Percentiles rank a stretch among this genome's conserved stretches.
Evolutionary conservation across 2,329 filamentous ascomycete species (phyloP).

Genomic region (Aureobasidium zeae): DNA sequence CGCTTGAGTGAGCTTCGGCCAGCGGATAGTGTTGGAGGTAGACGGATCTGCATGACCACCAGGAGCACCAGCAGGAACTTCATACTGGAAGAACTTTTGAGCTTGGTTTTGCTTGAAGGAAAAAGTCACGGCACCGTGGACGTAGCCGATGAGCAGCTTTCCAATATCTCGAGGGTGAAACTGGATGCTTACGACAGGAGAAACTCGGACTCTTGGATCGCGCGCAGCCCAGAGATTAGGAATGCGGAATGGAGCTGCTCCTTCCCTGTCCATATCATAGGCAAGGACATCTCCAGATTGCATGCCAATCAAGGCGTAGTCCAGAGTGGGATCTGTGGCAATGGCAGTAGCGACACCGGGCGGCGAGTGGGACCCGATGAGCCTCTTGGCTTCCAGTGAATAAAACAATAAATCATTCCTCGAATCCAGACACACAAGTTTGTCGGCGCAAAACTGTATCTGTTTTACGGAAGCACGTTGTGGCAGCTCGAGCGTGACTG

Average conservation of each 20-base stretch:
- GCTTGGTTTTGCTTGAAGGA: slow-evolving; percentile 87
- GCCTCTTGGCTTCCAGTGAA: slow-evolving; percentile 61
- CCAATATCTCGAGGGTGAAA: slow-evolving; percentile 90
- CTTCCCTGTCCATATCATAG: slow-evolving; percentile 84
- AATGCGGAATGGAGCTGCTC: slow-evolving; percentile 66
- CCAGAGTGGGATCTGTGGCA: slow-evolving; percentile 77
- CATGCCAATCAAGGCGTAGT: slow-evolving; percentile 78
- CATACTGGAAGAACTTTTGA: slow-evolving; percentile 72
- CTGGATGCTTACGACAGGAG: slow-evolving; percentile 64
- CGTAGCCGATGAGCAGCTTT: slow-evolving; percentile 83
- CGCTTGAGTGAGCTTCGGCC: slow-evolving; percentile 69
- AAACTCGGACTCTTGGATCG: slow-evolving; percentile 56
- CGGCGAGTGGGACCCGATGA: slow-evolving; percentile 61
- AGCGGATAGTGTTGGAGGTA: slow-evolving; percentile 52
- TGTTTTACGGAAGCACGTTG: slow-evolving; percentile 65
- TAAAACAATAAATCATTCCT: slow-evolving; percentile 81
- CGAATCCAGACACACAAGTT: slow-evolving; percentile 72
- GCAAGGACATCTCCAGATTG: slow-evolving; percentile 65
- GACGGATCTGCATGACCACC: slow-evolving; percentile 63
- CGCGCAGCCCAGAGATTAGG: slow-evolving; percentile 77
- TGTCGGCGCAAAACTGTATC: slow-evolving; percentile 77
- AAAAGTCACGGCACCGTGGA: slow-evolving; percentile 77
- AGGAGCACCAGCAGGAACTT: slow-evolving; percentile 69
- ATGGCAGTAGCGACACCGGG: slow-evolving; percentile 67
- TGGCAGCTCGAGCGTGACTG: slow-evolving; percentile 61